Percentiles rank a stretch among this genome's conserved stretches.
Evolutionary conservation across 78 protist species (phyloP).

Genomic region (Pigoraptor vietnamica): DNA sequence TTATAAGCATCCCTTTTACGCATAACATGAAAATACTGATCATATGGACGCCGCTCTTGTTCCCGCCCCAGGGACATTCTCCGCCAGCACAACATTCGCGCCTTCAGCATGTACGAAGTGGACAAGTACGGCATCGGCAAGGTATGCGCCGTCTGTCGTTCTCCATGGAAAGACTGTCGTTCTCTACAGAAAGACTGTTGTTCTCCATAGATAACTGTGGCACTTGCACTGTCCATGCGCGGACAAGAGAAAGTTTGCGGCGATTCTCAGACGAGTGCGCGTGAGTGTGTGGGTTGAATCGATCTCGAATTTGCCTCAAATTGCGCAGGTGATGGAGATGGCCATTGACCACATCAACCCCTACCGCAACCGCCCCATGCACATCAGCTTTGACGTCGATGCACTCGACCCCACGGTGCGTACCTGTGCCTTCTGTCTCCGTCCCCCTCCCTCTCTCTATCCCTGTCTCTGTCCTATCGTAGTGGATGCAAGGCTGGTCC

Average conservation of each 20-base stretch:
- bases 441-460: not conserved
- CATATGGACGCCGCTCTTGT: no score
- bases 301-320: no score
- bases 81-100: not conserved
- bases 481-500: no score
- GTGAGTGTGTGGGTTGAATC: no score
- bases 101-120: slow-evolving; percentile 23
- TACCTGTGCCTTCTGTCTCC: not conserved
- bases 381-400: slow-evolving; percentile 37
- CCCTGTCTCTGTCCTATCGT: not conserved
- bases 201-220: no score
- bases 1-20: no score
- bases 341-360: slow-evolving; percentile 1
- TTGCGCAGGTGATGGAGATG: slow-evolving; percentile 7
- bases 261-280: no score
- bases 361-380: slow-evolving; percentile 1
- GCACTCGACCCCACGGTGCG: slow-evolving; percentile 33
- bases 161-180: no score
- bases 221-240: no score
- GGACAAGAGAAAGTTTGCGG: no score
- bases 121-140: slow-evolving; percentile 29
- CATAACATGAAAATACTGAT: no score
- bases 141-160: not conserved
- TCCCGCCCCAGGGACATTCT: not conserved
- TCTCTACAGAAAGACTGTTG: no score